Evolutionary conservation across 2,329 filamentous ascomycete species (phyloP).

Genomic region (Diaporthe helianthi): DNA sequence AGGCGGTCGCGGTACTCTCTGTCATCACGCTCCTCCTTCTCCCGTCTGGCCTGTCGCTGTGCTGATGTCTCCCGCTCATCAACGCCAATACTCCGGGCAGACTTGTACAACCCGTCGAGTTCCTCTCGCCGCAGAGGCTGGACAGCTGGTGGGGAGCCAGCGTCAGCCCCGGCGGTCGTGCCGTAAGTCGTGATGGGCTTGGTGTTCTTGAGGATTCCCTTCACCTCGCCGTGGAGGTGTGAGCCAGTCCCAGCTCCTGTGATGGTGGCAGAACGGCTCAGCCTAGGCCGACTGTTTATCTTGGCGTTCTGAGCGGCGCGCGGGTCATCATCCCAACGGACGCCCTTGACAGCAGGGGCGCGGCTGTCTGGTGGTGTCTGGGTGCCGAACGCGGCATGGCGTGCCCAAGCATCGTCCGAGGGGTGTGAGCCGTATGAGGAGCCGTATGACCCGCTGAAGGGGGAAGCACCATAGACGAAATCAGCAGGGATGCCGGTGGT

Average conservation of each 20-base stretch:
- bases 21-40: constrained; percentile 23
- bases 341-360: constrained; percentile 28
- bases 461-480: constrained; percentile 32
- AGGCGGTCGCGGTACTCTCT: constrained; percentile 27
- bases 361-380: constrained; percentile 21
- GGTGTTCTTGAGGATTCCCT: constrained; percentile 33
- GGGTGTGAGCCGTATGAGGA: constrained; percentile 29
- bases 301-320: constrained; percentile 32
- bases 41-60: constrained; percentile 25
- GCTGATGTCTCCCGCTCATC: constrained; percentile 27
- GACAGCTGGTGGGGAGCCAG: constrained; percentile 14
- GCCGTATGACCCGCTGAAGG: constrained; percentile 16
- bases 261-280: constrained; percentile 29
- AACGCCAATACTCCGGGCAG: constrained; percentile 27
- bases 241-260: constrained; percentile 30
- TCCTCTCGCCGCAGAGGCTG: constrained; percentile 28
- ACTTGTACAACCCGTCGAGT: constrained; percentile 30
- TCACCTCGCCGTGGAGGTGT: constrained; percentile 29
- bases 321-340: constrained; percentile 34
- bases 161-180: background rate
- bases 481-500: constrained; percentile 15
- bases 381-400: constrained; percentile 2
- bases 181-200: background rate
- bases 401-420: constrained; percentile 14
- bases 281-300: constrained; percentile 28